Base-by-base conservation (phyloP, 768 basidiomycete species). In the Boletus subparvulus region DNA sequence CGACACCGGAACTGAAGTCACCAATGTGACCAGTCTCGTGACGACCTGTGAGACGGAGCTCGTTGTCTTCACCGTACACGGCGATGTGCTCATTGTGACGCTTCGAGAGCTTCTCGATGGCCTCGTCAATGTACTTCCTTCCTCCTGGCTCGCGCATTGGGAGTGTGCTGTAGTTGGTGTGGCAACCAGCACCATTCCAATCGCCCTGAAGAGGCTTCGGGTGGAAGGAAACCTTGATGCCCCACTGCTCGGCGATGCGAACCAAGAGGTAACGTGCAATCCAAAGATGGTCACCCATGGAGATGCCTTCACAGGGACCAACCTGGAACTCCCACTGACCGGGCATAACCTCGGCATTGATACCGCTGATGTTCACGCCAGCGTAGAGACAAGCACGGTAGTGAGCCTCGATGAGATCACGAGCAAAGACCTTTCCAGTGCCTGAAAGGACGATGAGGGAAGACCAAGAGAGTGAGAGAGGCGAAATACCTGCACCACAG, bases 321-420 rank as follows among this genome's bases (percentile, higher is more conserved):
- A 99, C 94, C 76, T 99, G 97, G 90, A 96, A 99, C 79, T 99
- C 97, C 97, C 97, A 99, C 75, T 99, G 97, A 54, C 95, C 87
- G 16, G 97, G 96, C 96, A 98, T 98, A 59, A 98, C 96, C 77
- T 98, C 97, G 58, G 96, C 96, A 74, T 98, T 99, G 79, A 99
- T 98, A 71, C 97, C 97, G 63, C 92, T 94, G 78, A 98, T 98
- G 80, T 94, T 94, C 77, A 99, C 83, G 64, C 94, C 95, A 54
- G 94, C 77, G 72, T 96, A 95, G 52, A 96, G 84, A 74, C 95
- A 97, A 55, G 92, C 92, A 61, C 94, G 92, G 79, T 98, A 98
- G 79, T 99, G 97, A 37, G 97, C 97, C 79, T 99, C 97, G 69
- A 99, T 90, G 68, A 98, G 84, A 77, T 99, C 97, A 76, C 97